A percentile compares a stretch with the other conserved stretches of the same genome.
These are phyloP conservation scores for Ampelocalamus luodianensis DNA, from an alignment of 176 grass and related monocot species.

Conservation along the genomic window DNA sequence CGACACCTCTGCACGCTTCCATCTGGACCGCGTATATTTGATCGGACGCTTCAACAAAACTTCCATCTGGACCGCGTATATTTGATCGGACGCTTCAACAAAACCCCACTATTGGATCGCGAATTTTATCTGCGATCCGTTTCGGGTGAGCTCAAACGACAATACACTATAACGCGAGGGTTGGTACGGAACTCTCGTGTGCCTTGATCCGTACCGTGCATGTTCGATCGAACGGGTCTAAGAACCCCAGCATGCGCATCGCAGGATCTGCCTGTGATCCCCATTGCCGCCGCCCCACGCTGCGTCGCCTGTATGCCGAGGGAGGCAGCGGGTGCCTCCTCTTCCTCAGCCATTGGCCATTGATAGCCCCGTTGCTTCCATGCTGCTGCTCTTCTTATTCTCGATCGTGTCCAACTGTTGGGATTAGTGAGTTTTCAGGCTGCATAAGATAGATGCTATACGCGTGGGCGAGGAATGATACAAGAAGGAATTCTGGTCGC, in stretches of 20 bases:
- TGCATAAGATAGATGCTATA: background rate
- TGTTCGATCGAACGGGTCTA: background rate
- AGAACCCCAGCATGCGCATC: background rate
- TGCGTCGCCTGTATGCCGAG: too few relatives aligned
- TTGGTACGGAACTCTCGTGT: background rate
- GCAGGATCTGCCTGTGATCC: background rate
- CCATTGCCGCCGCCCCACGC: too few relatives aligned
- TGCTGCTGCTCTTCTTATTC: background rate
- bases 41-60: too few relatives aligned
- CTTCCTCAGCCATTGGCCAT: background rate
- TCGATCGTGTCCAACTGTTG: background rate
- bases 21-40: too few relatives aligned
- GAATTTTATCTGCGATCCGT: too few relatives aligned
- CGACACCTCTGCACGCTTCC: too few relatives aligned
- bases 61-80: too few relatives aligned
- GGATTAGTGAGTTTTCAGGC: background rate
- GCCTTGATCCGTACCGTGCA: background rate
- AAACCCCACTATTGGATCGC: too few relatives aligned
- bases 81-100: too few relatives aligned
- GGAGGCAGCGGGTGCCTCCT: background rate
- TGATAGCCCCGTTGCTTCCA: background rate
- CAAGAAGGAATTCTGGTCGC: background rate
- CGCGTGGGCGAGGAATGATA: too few relatives aligned
- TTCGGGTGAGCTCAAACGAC: too few relatives aligned
- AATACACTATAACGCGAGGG: too few relatives aligned